A percentile compares a stretch with the other conserved stretches of the same genome.
These are phyloP conservation scores for Emericellopsis cladophorae DNA, from an alignment of 2,329 filamentous ascomycete species.

Conservation along the genomic window DNA sequence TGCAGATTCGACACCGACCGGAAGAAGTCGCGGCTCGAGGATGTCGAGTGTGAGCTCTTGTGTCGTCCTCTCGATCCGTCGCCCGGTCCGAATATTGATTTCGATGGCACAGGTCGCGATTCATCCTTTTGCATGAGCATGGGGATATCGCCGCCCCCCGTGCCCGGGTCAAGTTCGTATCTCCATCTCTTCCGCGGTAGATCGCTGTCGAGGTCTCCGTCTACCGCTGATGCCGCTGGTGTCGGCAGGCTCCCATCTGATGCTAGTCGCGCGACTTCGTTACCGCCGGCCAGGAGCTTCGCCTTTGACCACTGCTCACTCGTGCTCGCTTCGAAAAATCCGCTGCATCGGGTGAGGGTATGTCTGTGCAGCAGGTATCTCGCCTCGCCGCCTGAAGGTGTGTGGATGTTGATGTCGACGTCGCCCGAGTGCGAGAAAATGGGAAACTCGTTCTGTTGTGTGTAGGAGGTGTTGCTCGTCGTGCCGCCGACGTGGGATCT, in stretches of 20 bases:
- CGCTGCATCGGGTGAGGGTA: slow-evolving; percentile 79
- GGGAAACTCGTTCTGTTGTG: slow-evolving; percentile 82
- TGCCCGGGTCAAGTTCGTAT: slow-evolving; percentile 74
- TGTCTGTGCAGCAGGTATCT: slow-evolving; percentile 79
- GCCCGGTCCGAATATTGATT: slow-evolving; percentile 14
- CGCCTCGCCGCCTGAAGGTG: slow-evolving; percentile 46
- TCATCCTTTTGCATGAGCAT: slow-evolving; percentile 76
- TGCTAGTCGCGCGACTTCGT: slow-evolving; percentile 41
- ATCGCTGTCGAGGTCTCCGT: slow-evolving; percentile 9
- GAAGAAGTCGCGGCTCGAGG: slow-evolving; percentile 51
- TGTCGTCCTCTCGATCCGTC: not conserved
- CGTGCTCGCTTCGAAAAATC: slow-evolving; percentile 83
- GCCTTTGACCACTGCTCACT: slow-evolving; percentile 57
- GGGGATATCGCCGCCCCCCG: slow-evolving; percentile 62
- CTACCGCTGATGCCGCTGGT: slow-evolving; percentile 5
- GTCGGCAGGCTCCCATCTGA: slow-evolving; percentile 17
- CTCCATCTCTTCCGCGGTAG: slow-evolving; percentile 53
- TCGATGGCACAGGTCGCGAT: slow-evolving; percentile 10
- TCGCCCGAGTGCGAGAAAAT: slow-evolving; percentile 84
- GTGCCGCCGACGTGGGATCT: slow-evolving; percentile 68
- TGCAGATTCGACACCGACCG: slow-evolving; percentile 76
- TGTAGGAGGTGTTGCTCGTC: slow-evolving; percentile 49
- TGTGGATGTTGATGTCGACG: slow-evolving; percentile 73
- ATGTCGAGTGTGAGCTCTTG: slow-evolving; percentile 7
- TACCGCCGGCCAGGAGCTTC: slow-evolving; percentile 14